phyloP scores from a whole-genome alignment of 345 rosid species.

The Gossypium turneri region DNA sequence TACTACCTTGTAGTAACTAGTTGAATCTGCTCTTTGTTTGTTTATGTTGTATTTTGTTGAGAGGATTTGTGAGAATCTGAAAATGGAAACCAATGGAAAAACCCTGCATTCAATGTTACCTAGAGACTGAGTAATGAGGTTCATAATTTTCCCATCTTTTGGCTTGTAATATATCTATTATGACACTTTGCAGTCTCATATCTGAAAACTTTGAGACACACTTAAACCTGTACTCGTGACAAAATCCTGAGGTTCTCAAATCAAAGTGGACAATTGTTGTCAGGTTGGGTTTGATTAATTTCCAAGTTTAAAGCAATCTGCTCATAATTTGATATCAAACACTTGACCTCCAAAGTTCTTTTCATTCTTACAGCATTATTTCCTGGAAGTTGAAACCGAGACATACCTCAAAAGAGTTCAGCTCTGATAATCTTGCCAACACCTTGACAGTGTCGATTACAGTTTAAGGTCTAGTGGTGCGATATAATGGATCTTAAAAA shows the following conservation, averaged over 20 bases:
- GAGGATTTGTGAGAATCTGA: not conserved
- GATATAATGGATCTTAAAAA: no score
- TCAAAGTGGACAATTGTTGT: no score
- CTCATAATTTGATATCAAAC: not conserved
- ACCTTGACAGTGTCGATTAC: no score
- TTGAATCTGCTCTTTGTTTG: not conserved
- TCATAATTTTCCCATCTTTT: not conserved
- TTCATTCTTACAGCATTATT: not conserved
- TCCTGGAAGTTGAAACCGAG: not conserved
- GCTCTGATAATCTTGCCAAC: no score
- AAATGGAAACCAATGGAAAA: not conserved
- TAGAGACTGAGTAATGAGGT: not conserved
- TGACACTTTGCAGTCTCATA: not conserved
- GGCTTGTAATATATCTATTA: not conserved
- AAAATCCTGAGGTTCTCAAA: no score
- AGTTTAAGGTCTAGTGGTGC: no score
- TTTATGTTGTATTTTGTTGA: not conserved
- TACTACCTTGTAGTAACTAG: not conserved
- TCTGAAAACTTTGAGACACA: no score
- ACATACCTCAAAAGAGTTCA: no score
- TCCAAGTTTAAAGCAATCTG: not conserved
- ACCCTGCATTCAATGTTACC: not conserved
- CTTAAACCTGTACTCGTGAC: no score
- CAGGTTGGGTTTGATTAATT: not conserved
- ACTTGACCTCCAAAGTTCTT: not conserved